These are phyloP conservation scores for Solanum ahanhuiri DNA, from an alignment of 257 asterid genomes.

Conservation along the genomic window DNA sequence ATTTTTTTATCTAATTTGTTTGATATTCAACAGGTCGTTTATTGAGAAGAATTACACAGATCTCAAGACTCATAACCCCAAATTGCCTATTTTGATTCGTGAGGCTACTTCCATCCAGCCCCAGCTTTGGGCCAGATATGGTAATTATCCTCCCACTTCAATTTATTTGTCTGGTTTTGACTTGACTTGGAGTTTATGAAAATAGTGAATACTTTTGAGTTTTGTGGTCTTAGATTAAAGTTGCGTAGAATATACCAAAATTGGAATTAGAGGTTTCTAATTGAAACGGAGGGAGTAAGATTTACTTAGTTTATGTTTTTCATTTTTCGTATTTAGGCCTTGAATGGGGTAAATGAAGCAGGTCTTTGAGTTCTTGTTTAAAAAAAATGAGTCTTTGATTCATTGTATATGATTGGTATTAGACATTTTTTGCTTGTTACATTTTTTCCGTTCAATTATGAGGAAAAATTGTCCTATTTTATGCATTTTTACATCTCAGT, in stretches of 20 bases:
- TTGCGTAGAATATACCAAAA: no score
- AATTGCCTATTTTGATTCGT: slow-evolving; percentile 74
- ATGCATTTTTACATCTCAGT: not conserved
- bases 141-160: slow-evolving; percentile 13
- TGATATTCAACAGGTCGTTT: slow-evolving; percentile 15
- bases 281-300: no score
- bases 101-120: slow-evolving; percentile 72
- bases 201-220: no score
- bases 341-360: not conserved
- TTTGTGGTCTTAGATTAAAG: no score
- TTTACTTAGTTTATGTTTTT: not conserved
- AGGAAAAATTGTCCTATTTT: not conserved
- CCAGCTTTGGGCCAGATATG: slow-evolving; percentile 95
- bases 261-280: no score
- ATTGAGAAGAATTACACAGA: slow-evolving; percentile 73
- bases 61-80: slow-evolving; percentile 76
- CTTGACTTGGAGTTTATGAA: no score
- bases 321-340: not conserved
- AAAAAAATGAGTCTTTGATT: not conserved
- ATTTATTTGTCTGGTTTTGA: no score
- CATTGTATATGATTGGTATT: not conserved
- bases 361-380: not conserved
- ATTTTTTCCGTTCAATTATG: not conserved
- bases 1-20: not conserved
- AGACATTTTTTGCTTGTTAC: not conserved